Evolutionary conservation across 768 basidiomycete genomes (phyloP).

Genomic region (Trametes gibbosa): DNA sequence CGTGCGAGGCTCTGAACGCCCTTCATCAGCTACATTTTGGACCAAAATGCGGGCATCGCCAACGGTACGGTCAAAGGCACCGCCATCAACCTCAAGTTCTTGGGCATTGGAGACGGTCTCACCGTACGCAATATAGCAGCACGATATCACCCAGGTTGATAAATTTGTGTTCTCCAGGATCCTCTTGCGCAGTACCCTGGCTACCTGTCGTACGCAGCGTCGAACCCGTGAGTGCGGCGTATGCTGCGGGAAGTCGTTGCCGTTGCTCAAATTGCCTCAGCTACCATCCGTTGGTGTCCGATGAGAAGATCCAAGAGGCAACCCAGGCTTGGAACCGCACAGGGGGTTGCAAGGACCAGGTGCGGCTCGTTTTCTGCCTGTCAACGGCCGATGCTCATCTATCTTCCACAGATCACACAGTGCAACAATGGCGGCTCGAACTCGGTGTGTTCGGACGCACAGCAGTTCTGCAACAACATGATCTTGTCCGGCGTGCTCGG

Average conservation of each 20-base stretch:
- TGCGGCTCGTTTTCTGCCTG: constrained; percentile 17
- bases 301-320: constrained; percentile 37
- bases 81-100: constrained; percentile 52
- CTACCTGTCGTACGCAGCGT: constrained; percentile 51
- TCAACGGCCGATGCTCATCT: neutral
- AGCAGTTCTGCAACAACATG: constrained; percentile 54
- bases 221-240: constrained; percentile 38
- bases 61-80: constrained; percentile 43
- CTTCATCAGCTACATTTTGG: constrained; percentile 44
- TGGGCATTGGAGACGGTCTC: constrained; percentile 61
- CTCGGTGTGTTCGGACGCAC: constrained; percentile 53
- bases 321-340: constrained; percentile 42
- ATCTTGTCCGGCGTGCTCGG: constrained; percentile 53
- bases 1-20: neutral
- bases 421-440: constrained; percentile 50
- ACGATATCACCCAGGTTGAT: neutral
- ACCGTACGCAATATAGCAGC: constrained; percentile 38
- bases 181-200: constrained; percentile 54
- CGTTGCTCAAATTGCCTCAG: constrained; percentile 2
- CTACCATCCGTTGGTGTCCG: constrained; percentile 52
- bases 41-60: constrained; percentile 57
- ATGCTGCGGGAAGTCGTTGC: neutral
- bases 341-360: constrained; percentile 51
- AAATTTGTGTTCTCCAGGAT: constrained; percentile 24
- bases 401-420: constrained; percentile 40